These are phyloP conservation scores for Skeletonema tropicum DNA, from an alignment of 108 stramenopile species.

Conservation along the genomic window DNA sequence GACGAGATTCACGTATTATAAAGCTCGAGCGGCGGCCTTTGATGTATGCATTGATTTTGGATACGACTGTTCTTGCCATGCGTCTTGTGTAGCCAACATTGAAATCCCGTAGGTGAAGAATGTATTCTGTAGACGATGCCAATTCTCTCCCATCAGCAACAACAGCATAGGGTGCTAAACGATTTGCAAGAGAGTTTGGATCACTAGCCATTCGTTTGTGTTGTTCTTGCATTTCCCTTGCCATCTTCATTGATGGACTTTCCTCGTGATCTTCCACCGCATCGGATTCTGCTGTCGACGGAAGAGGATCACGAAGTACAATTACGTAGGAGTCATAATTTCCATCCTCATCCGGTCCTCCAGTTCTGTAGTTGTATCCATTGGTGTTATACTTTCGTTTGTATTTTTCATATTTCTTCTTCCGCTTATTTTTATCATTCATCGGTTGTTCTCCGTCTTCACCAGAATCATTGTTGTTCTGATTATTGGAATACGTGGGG, in stretches of 20 bases:
- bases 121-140: constrained; percentile 33
- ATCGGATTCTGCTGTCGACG: neutral
- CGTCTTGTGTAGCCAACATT: constrained; percentile 65
- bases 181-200: constrained; percentile 67
- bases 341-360: constrained; percentile 71
- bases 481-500: constrained; percentile 22
- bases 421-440: constrained; percentile 17
- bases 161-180: constrained; percentile 50
- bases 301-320: constrained; percentile 44
- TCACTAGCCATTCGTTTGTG: constrained; percentile 51
- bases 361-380: constrained; percentile 35
- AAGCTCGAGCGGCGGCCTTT: constrained; percentile 66
- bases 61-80: constrained; percentile 57
- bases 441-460: constrained; percentile 11
- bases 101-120: constrained; percentile 64
- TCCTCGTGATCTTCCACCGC: constrained; percentile 23
- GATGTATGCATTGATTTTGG: constrained; percentile 72
- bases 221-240: constrained; percentile 36
- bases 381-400: constrained; percentile 28
- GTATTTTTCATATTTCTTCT: constrained; percentile 47
- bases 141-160: constrained; percentile 11
- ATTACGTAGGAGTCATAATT: constrained; percentile 64
- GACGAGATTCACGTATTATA: constrained; percentile 62
- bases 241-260: constrained; percentile 50
- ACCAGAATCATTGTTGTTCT: constrained; percentile 1